Evolutionary conservation across 345 rosid species (phyloP), one percentile per base, ranked within the genome.

Genomic region (Ricinus communis): DNA sequence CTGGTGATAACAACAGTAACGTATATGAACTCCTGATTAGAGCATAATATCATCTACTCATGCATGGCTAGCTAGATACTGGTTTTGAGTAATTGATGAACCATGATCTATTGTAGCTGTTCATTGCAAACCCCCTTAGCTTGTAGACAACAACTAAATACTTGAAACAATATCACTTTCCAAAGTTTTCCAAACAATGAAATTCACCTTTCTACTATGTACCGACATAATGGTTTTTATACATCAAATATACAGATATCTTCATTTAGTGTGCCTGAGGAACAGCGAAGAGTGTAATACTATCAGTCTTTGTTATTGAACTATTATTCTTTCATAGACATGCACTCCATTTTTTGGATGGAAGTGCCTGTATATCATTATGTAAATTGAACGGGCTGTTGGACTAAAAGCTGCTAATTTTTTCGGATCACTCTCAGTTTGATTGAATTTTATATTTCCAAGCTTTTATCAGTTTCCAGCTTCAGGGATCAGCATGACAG

Each of bases 1-100:
- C 73, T 3, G 93, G 96, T 28, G 96, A 91, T 76, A 89, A 87
- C 77, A 90, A 85, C 49, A 84, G 92, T 72, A 87, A 89, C 38
- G 97, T 88, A 58, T 88, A 88, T 31, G 96, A 91, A 79, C 92
- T 94, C 69, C 69, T 93, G 79, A 80, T 90, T 61, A 85, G 94
- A 84, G 96, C 98, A 38, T 76, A 53, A 63, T 12, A 12, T 40
- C 36, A 15, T 63, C 27, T 41, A 3, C 22, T 50, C 18, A 59
- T 5, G 19, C 22, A 9, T 22, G 50, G 14, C 65, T 40, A 43
- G 47, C 47, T 3, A 14, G 9, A 56, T 18, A 12, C 19, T 56
- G 60, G 33, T 4, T 56, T 11, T 19, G 13, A 61, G 65, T 21
- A 40, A 19, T 28, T 38, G 65, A n/a, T 21, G 22, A 61, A 21